These are phyloP conservation scores for Ophiostoma fasciatum DNA, from an alignment of 2,329 filamentous ascomycete species.

Conservation along the genomic window DNA sequence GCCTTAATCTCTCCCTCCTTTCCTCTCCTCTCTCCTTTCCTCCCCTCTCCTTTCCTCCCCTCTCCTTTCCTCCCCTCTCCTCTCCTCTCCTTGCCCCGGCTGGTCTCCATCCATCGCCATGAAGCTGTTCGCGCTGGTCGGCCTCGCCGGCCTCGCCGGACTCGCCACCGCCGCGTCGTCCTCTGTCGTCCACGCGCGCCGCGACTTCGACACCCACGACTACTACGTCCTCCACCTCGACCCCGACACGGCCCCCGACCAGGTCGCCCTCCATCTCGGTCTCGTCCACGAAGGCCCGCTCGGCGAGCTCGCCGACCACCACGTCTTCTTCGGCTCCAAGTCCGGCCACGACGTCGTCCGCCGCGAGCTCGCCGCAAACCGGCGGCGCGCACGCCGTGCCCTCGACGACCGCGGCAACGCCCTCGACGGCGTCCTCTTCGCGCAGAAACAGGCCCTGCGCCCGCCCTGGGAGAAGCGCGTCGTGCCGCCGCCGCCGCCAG, in stretches of 20 bases:
- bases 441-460: constrained; percentile 54
- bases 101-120: too few relatives aligned
- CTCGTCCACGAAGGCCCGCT: constrained; percentile 69
- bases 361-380: constrained; percentile 33
- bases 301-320: constrained; percentile 63
- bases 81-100: too few relatives aligned
- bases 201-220: constrained; percentile 47
- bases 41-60: not conserved
- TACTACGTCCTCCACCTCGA: constrained; percentile 88
- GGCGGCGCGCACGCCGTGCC: constrained; percentile 47
- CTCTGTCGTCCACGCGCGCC: too few relatives aligned
- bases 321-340: constrained; percentile 68
- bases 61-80: not conserved
- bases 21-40: not conserved
- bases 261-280: constrained; percentile 59
- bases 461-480: constrained; percentile 38
- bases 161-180: too few relatives aligned
- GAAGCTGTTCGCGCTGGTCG: too few relatives aligned
- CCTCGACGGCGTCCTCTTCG: constrained; percentile 61
- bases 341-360: constrained; percentile 44
- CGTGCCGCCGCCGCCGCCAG: constrained; percentile 19
- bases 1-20: not conserved
- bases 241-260: constrained; percentile 44
- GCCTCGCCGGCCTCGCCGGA: too few relatives aligned
- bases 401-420: constrained; percentile 30